These are phyloP conservation scores for Starmerella floris DNA, from an alignment of 805 yeast genomes.

Conservation along the genomic window DNA sequence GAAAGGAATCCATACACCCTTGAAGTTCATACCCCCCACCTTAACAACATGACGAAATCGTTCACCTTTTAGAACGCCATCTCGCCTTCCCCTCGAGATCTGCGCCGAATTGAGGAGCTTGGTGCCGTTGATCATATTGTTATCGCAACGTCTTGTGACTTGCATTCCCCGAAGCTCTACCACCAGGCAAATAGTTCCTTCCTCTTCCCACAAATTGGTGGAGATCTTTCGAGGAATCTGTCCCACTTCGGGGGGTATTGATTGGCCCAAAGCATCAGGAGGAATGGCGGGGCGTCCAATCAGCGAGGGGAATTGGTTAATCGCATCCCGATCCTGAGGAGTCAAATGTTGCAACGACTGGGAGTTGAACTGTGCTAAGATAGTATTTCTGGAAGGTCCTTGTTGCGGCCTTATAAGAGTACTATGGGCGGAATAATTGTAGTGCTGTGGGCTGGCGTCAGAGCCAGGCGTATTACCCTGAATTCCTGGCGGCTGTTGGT, in stretches of 20 bases:
- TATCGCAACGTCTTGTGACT: slow-evolving; percentile 21
- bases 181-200: slow-evolving; percentile 19
- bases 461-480: no score
- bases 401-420: background rate
- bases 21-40: slow-evolving; percentile 20
- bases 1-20: slow-evolving; percentile 24
- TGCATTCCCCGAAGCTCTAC: slow-evolving; percentile 13
- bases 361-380: background rate
- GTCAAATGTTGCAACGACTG: background rate
- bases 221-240: slow-evolving; percentile 1
- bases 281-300: slow-evolving; percentile 2
- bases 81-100: slow-evolving; percentile 21
- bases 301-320: slow-evolving; percentile 12
- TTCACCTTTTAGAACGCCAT: slow-evolving; percentile 22
- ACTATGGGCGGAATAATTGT: no score
- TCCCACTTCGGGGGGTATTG: background rate
- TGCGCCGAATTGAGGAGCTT: slow-evolving; percentile 20
- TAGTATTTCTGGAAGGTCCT: background rate
- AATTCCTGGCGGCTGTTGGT: no score
- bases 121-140: slow-evolving; percentile 24
- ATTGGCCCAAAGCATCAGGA: slow-evolving; percentile 10
- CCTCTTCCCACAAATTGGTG: slow-evolving; percentile 20
- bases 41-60: slow-evolving; percentile 21
- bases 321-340: slow-evolving; percentile 1
- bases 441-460: no score